Evolutionary conservation across 148 eudicot genomes (phyloP), one percentile per base, ranked within the genome.

Genomic region (Persicaria maculosa): DNA sequence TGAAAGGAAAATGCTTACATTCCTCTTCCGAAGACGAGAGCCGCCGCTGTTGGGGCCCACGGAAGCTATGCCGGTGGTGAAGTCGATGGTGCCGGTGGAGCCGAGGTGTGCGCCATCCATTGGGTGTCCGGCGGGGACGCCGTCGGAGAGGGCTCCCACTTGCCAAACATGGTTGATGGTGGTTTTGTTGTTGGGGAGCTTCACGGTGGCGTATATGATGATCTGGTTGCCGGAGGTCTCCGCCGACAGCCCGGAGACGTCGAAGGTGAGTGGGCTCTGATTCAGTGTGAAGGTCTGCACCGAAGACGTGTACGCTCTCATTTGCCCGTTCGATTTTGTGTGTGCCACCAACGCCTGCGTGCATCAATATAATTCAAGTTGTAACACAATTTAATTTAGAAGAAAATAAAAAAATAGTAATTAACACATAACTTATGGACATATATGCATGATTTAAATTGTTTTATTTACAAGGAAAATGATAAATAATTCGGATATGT

Each of bases 91-190:
- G 4, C 86, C 92, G 3, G 7, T 2, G 4, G 96, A 85, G 14
- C 8, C 65, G 1, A 9, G 0, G 46, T 92, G 83, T 17, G 70
- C 80, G 0, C 77, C 77, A 20, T 2, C 10, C 0, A 3, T 11
- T 0, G 80, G 0, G 68, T 94, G 98, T 0, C 0, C 0, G 0
- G 0, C n/a, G 3, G 86, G 88, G 3, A 0, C 14, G 4, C 80
- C 85, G 0, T 81, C 53, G 6, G 72, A 54, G 9, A 85, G 73
- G 12, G 83, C 83, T 4, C 98, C 98, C 59, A 55, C 80, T 69
- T 93, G 98, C 98, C 98, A 93, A 0, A 91, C 91, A 70, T 93
- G 98, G n/a, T 81, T 89, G 44, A 91, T 84, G 12, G 43, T 80
- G 2, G 94, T 89, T 3, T 36, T 48, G 12, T 48, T 48, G 3